Evolutionary conservation across 2,329 filamentous ascomycete genomes (phyloP).

Genomic region (Colletotrichum lini): DNA sequence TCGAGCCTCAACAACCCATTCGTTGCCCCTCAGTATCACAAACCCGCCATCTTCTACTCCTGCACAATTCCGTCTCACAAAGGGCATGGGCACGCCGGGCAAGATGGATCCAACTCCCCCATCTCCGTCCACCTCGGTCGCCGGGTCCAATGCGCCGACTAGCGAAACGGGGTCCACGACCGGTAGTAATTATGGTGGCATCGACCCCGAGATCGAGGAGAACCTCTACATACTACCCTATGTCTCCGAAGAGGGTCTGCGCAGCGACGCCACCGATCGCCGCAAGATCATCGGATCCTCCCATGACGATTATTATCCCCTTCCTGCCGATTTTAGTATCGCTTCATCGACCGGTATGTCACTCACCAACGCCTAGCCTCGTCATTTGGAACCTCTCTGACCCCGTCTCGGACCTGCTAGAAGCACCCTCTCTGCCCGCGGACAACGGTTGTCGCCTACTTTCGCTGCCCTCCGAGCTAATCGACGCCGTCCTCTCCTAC

Average conservation of each 20-base stretch:
- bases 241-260: slow-evolving; percentile 47
- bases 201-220: slow-evolving; percentile 55
- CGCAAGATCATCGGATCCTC: slow-evolving; percentile 38
- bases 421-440: slow-evolving; percentile 1
- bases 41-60: not conserved
- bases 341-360: slow-evolving; percentile 11
- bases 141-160: slow-evolving; percentile 7
- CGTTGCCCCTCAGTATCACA: not conserved
- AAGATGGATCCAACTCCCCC: slow-evolving; percentile 32
- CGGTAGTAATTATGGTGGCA: slow-evolving; percentile 49
- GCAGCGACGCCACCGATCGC: slow-evolving; percentile 43
- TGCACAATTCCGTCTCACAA: not conserved
- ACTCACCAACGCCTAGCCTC: not conserved
- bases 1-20: not conserved
- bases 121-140: slow-evolving; percentile 11
- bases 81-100: slow-evolving; percentile 18
- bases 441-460: slow-evolving; percentile 55
- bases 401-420: slow-evolving; percentile 2
- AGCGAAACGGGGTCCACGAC: slow-evolving; percentile 18
- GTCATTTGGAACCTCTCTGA: not conserved
- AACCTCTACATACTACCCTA: slow-evolving; percentile 50
- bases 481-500: slow-evolving; percentile 78
- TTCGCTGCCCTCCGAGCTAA: slow-evolving; percentile 79
- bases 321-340: slow-evolving; percentile 4
- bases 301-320: slow-evolving; percentile 39